Evolutionary conservation across 108 stramenopile species (phyloP).

Genomic region (Fistulifera pelliculosa): DNA sequence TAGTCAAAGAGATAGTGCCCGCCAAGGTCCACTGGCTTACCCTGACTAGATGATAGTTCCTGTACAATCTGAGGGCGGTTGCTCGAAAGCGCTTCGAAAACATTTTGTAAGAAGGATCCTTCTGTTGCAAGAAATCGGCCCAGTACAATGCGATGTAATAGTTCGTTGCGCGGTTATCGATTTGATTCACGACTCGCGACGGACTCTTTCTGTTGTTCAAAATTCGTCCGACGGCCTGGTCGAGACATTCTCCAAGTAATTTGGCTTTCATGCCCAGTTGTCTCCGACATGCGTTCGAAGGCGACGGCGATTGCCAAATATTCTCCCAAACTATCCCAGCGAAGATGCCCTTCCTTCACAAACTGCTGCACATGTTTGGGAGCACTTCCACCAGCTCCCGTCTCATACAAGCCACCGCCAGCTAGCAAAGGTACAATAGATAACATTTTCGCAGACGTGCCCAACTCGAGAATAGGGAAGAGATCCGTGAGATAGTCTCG

Average conservation of each 20-base stretch:
- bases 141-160: constrained; percentile 90
- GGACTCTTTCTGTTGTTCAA: constrained; percentile 83
- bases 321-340: constrained; percentile 85
- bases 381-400: constrained; percentile 89
- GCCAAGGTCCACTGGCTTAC: constrained; percentile 80
- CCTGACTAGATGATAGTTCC: constrained; percentile 77
- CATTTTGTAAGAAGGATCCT: constrained; percentile 67
- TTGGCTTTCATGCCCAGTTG: constrained; percentile 58
- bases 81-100: constrained; percentile 59
- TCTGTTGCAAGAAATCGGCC: constrained; percentile 84
- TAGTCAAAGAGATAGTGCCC: constrained; percentile 84
- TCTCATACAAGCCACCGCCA: constrained; percentile 91
- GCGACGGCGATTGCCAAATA: constrained; percentile 74
- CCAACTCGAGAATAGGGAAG: constrained; percentile 90
- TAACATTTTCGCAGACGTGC: constrained; percentile 92
- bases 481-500: constrained; percentile 89
- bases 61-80: constrained; percentile 75
- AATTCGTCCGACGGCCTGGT: constrained; percentile 82
- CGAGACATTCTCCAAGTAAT: constrained; percentile 69
- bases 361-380: constrained; percentile 94
- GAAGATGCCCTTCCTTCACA: constrained; percentile 82
- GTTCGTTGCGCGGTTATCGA: constrained; percentile 91
- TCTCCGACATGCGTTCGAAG: constrained; percentile 59
- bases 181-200: constrained; percentile 79
- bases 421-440: constrained; percentile 88